Evolutionary conservation across 345 rosid genomes (phyloP).

Genomic region (Bretschneidera sinensis): DNA sequence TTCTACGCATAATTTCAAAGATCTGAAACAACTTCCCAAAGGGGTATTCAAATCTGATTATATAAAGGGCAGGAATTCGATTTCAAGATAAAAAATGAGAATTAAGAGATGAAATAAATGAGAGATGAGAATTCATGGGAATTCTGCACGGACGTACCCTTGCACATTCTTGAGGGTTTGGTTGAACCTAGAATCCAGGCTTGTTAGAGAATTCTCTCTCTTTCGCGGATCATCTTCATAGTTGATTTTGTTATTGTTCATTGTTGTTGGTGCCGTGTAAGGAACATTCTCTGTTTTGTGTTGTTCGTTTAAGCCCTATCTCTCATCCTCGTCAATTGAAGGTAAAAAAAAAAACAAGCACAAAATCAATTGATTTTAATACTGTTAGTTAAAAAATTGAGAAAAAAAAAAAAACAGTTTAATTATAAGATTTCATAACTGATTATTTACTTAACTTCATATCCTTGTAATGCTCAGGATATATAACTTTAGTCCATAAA

Average conservation of each 20-base stretch:
- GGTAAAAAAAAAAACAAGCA: too few relatives aligned
- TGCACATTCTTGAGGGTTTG: conserved; percentile 90
- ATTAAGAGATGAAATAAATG: too few relatives aligned
- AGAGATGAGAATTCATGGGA: background rate
- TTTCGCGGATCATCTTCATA: conserved; percentile 17
- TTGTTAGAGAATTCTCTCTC: conserved; percentile 25
- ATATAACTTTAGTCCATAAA: too few relatives aligned
- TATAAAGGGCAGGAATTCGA: conserved; percentile 13
- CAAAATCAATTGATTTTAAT: too few relatives aligned
- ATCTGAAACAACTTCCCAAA: conserved; percentile 9
- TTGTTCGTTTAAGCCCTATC: too few relatives aligned
- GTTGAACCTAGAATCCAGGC: conserved; percentile 77
- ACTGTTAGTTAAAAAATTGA: too few relatives aligned
- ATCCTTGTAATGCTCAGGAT: too few relatives aligned
- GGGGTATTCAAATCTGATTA: conserved; percentile 14
- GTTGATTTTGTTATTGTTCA: background rate
- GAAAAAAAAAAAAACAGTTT: too few relatives aligned
- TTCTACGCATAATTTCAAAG: conserved; percentile 11
- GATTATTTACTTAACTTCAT: too few relatives aligned
- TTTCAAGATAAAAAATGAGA: conserved; percentile 16
- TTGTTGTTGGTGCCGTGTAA: background rate
- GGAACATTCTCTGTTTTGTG: background rate
- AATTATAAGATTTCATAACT: too few relatives aligned
- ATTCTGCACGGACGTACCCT: conserved; percentile 35
- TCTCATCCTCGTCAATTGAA: too few relatives aligned